Conservation (phyloP, 495 filamentous ascomycete genomes). For the Aspergillus cristatus region DNA sequence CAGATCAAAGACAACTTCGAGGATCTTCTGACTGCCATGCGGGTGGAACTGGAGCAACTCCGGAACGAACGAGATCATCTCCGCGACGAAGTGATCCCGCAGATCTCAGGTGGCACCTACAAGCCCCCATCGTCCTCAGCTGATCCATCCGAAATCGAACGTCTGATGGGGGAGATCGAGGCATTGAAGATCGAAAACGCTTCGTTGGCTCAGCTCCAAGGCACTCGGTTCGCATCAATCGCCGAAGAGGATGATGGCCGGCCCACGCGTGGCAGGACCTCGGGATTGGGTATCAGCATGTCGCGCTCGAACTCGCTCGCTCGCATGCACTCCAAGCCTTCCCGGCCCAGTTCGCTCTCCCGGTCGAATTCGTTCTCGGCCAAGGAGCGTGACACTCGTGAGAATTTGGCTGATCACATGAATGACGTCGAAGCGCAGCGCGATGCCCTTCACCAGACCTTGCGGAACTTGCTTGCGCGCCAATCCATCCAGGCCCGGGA, state of each 20-base stretch:
- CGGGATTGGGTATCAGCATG: constrained; percentile 39
- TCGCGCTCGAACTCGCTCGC: constrained; percentile 56
- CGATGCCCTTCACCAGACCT: constrained; percentile 78
- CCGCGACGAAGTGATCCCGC: constrained; percentile 73
- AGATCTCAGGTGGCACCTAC: constrained; percentile 51
- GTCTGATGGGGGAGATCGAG: constrained; percentile 59
- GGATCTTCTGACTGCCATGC: constrained; percentile 75
- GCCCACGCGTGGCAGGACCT: constrained; percentile 18
- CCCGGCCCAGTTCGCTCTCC: constrained; percentile 37
- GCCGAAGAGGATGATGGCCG: constrained; percentile 45
- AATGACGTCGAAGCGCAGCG: constrained; percentile 91
- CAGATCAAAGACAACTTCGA: constrained; percentile 90
- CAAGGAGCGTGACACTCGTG: constrained; percentile 55
- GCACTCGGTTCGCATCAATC: constrained; percentile 51
- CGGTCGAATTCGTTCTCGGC: constrained; percentile 51
- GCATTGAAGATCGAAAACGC: constrained; percentile 47
- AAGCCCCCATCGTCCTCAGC: too few relatives aligned
- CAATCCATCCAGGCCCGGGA: constrained; percentile 75
- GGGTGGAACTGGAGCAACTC: constrained; percentile 69
- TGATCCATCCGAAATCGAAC: constrained; percentile 63
- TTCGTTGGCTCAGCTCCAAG: constrained; percentile 40
- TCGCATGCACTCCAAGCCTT: constrained; percentile 27
- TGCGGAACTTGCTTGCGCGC: constrained; percentile 79
- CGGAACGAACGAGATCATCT: constrained; percentile 87
- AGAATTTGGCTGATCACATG: constrained; percentile 69